Evolutionary conservation across 2,329 filamentous ascomycete species (phyloP), one percentile per base, ranked within the genome.

Genomic region (Verticillium tricorpus): DNA sequence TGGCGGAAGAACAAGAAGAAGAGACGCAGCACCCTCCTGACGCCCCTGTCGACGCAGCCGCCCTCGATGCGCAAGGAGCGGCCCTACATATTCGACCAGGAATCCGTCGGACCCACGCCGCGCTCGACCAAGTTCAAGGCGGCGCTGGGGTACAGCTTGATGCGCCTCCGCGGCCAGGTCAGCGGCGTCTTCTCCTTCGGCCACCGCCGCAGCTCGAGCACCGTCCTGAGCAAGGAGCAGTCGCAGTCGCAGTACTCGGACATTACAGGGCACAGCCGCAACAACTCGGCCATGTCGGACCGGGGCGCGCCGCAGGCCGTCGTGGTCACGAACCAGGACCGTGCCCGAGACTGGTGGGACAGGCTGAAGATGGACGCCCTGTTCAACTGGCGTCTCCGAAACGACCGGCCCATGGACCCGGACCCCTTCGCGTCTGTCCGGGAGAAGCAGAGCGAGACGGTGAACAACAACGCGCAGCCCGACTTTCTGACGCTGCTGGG

Each of bases 31-130:
- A 81, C 80, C 0, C 73, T 83, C 3, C 72, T 84, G 32, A 83
- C 82, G 2, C 80, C 81, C 0, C 70, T 84, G 11, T 79, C 77
- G 22, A 66, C 73, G 1, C 73, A 74, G 45, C 45, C 45, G 45
- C 45, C 70, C 68, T 59, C 69, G 52, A 67, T 68, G 39, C 64
- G 64, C 59, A 56, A 66, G 60, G 69, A 70, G 32, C 66, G 63
- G 14, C 61, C 71, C 15, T 81, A 81, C 60, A 66, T 74, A 35
- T 79, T 81, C 62, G 78, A 79, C 64, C 77, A 78, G 14, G 73
- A 71, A 50, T 82, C 80, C 32, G 72, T 82, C n/a, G 81, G 80
- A 0, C 81, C 82, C 17, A 84, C 82, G 2, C 76, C 80, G 5
- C 70, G 77, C 22, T 69, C 77, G 3, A 73, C 75, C 63, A 78